phyloP scores from a whole-genome alignment of 2,329 filamentous ascomycete genomes.

The Xylariaceae sp. region DNA sequence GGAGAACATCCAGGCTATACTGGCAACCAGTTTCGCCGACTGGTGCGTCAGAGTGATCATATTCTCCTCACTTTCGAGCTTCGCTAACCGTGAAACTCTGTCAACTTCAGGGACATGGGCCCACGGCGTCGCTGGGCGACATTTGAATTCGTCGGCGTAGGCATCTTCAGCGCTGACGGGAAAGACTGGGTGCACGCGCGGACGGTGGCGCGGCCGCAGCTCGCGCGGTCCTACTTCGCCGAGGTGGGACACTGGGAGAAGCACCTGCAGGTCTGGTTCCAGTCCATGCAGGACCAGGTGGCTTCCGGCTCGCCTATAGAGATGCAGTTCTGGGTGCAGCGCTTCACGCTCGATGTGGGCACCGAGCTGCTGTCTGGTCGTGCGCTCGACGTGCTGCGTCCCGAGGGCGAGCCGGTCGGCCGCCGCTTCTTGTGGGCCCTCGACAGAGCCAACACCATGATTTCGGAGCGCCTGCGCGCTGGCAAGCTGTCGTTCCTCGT shows the following conservation, averaged over 20 bases:
- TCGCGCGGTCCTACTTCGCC: background rate
- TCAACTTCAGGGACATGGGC: no score
- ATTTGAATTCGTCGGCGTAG: background rate
- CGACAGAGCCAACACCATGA: constrained; percentile 1
- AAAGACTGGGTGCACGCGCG: background rate
- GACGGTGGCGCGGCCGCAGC: background rate
- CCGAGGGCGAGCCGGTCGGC: background rate
- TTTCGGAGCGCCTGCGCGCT: background rate
- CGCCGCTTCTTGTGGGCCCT: background rate
- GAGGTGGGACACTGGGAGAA: background rate
- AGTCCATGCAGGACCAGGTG: background rate
- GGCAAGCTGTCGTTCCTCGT: background rate
- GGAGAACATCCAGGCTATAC: background rate
- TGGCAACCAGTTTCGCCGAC: background rate
- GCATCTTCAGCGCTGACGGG: background rate
- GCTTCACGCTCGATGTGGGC: background rate
- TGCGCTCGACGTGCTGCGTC: background rate
- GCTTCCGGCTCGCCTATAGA: background rate
- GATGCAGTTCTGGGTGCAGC: background rate
- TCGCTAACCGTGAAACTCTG: no score
- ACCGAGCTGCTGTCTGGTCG: background rate
- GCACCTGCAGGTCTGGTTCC: background rate
- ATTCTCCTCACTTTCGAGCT: no score
- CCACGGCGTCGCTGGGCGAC: background rate
- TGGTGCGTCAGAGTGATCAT: background rate